A percentile compares a stretch with the other conserved stretches of the same genome.
These are phyloP conservation scores for Torrubiellomyces zombiae DNA, from an alignment of 2,329 filamentous ascomycete species.

Conservation along the genomic window DNA sequence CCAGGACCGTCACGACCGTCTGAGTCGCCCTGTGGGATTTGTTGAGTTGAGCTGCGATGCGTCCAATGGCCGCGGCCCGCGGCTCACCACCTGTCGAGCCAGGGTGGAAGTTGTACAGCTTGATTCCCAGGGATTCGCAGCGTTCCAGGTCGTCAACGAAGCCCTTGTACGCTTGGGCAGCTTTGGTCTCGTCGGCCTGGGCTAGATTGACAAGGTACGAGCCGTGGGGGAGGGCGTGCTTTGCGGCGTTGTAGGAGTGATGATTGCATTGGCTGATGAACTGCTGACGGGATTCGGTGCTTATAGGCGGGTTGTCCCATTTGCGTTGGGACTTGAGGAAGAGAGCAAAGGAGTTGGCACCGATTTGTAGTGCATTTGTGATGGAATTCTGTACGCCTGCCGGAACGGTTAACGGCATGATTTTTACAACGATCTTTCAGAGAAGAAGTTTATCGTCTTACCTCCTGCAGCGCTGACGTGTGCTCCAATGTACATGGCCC, in stretches of 20 bases:
- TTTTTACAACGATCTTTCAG: too few relatives aligned
- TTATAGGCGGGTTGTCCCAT: conserved; percentile 71
- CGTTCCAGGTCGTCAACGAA: conserved; percentile 80
- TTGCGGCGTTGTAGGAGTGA: conserved; percentile 53
- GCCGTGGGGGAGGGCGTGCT: conserved; percentile 76
- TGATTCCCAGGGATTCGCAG: conserved; percentile 74
- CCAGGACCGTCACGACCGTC: conserved; percentile 66
- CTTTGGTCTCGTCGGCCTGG: conserved; percentile 63
- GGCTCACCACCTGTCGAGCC: conserved; percentile 59
- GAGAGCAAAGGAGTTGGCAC: conserved; percentile 82
- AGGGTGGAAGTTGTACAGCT: conserved; percentile 95
- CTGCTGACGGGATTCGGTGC: conserved; percentile 45
- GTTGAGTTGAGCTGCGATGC: conserved; percentile 73
- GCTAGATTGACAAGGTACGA: conserved; percentile 95
- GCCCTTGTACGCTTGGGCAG: conserved; percentile 65
- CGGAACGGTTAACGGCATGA: too few relatives aligned
- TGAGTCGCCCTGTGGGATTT: conserved; percentile 60
- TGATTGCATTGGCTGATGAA: conserved; percentile 55
- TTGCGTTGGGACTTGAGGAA: conserved; percentile 96
- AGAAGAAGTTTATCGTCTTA: conserved; percentile 22
- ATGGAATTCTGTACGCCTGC: conserved; percentile 79
- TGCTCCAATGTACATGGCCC: conserved; percentile 68
- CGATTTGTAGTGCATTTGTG: conserved; percentile 60
- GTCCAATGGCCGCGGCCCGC: conserved; percentile 51
- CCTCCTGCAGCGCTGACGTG: conserved; percentile 85